These are phyloP conservation scores for Leishmania amazonensis DNA, from an alignment of 208 protist genomes.

Conservation along the genomic window DNA sequence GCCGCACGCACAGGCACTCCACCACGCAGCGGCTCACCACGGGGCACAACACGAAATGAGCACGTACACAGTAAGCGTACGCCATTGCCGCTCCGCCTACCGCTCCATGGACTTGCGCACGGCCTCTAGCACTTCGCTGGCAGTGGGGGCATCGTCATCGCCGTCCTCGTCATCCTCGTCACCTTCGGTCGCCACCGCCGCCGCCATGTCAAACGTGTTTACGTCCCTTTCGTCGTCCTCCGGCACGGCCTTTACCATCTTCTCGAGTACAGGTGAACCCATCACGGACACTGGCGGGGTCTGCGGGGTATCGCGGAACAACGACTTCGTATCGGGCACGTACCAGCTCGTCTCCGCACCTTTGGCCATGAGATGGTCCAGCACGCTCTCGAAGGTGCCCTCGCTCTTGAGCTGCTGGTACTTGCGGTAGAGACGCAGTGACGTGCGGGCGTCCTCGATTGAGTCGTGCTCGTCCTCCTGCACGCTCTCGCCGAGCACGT, in stretches of 20 bases:
- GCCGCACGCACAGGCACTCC: not conserved
- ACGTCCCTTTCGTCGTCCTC: constrained; percentile 15
- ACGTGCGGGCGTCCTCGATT: constrained; percentile 95
- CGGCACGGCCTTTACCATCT: constrained; percentile 8
- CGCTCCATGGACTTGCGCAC: constrained; percentile 39
- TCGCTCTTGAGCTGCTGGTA: constrained; percentile 79
- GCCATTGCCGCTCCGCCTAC: constrained; percentile 10
- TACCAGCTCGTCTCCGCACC: constrained; percentile 92
- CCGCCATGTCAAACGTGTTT: constrained; percentile 12
- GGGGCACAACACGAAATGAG: not conserved
- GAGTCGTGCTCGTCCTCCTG: constrained; percentile 96
- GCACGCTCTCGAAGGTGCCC: constrained; percentile 75
- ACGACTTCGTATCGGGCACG: constrained; percentile 69
- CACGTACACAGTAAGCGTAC: not conserved
- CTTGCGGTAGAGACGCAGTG: constrained; percentile 90
- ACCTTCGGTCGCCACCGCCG: not conserved
- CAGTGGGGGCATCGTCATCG: constrained; percentile 23
- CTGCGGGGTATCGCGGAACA: constrained; percentile 52
- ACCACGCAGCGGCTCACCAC: not conserved
- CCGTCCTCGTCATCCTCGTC: constrained; percentile 21
- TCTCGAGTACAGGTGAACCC: constrained; percentile 60
- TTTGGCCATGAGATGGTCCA: constrained; percentile 85
- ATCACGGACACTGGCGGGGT: constrained; percentile 47
- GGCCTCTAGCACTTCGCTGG: constrained; percentile 33
- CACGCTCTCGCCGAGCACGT: constrained; percentile 93